Evolutionary conservation across 108 stramenopile species (phyloP).

Genomic region (Schizochytrium sp.): DNA sequence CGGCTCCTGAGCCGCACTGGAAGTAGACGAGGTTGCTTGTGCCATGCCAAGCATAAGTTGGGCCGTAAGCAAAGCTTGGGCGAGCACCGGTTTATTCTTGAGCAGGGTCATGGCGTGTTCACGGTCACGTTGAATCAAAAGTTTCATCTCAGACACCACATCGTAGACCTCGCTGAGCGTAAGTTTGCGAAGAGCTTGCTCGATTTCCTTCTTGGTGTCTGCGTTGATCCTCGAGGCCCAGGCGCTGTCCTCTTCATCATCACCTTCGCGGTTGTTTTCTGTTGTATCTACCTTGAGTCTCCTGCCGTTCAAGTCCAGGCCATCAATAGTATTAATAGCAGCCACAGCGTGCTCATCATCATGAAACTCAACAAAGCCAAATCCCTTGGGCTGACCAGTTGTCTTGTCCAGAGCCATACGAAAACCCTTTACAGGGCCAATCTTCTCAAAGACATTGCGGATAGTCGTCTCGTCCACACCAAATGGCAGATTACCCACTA

Average conservation of each 20-base stretch:
- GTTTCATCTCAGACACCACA: conserved; percentile 46
- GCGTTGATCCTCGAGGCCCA: not conserved
- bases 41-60: conserved; percentile 57
- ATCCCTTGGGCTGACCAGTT: conserved; percentile 40
- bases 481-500: conserved; percentile 53
- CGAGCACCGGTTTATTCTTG: conserved; percentile 48
- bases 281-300: conserved; percentile 51
- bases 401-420: conserved; percentile 42
- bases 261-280: not conserved
- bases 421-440: conserved; percentile 32
- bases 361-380: conserved; percentile 19
- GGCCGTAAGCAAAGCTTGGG: conserved; percentile 24
- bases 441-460: not conserved
- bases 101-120: conserved; percentile 43
- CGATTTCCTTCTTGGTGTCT: conserved; percentile 58
- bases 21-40: conserved; percentile 1
- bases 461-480: not conserved
- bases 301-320: conserved; percentile 14
- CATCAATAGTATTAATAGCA: conserved; percentile 30
- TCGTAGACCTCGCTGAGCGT: conserved; percentile 44
- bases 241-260: conserved; percentile 1
- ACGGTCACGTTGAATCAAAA: conserved; percentile 46
- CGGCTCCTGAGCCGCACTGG: conserved; percentile 2
- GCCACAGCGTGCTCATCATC: conserved; percentile 29
- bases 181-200: conserved; percentile 19